Base-by-base conservation (phyloP, 345 rosid genomes). In the Lepidium didymum region DNA sequence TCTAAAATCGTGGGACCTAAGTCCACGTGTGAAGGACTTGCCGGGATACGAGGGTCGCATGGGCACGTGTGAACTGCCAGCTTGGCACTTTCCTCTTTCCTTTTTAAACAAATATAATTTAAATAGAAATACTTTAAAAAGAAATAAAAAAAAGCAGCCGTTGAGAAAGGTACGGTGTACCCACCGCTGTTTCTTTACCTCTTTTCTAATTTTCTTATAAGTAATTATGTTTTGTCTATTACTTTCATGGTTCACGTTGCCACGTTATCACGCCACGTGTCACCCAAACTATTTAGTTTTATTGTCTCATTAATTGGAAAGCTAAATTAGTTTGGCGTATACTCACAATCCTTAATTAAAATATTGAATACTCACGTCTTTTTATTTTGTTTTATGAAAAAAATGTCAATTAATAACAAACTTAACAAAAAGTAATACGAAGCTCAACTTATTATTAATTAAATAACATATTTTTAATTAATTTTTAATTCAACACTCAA, bases 61-160 rank as follows among this genome's bases (percentile, higher is more conserved):
- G 74, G 78, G 78, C 78, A 75, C 78, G 78, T 75, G 74, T 68
- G 65, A 40, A 38, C 14, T 62, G 75, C 74, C 78, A 75, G 65
- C 70, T 62, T 75, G 78, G 75, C 65, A 66, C 6, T 66, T 56
- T 65, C 62, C 38, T 35, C 10, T 14, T 1, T 8, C 8, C 14
- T 36, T 25, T 15, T 60, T 37, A 1, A 27, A 19, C 9, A 6
- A 0, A 14, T n/a, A n/a, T n/a, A 47, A 47, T 9, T 43, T 29
- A n/a, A 15, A 2, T 6, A 31, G 0, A 0, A 12, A 36, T 25
- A 42, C 5, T 5, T 21, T 8, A 25, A 7, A 43, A n/a, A 5
- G 3, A 3, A 0, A 16, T 18, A 35, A 12, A 34, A 74, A 38
- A 25, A 25, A 16, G 52, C 38, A 46, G 74, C 64, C 69, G 69